phyloP scores from a whole-genome alignment of 2,329 filamentous ascomycete genomes.

The Trichophyton mentagrophytes region DNA sequence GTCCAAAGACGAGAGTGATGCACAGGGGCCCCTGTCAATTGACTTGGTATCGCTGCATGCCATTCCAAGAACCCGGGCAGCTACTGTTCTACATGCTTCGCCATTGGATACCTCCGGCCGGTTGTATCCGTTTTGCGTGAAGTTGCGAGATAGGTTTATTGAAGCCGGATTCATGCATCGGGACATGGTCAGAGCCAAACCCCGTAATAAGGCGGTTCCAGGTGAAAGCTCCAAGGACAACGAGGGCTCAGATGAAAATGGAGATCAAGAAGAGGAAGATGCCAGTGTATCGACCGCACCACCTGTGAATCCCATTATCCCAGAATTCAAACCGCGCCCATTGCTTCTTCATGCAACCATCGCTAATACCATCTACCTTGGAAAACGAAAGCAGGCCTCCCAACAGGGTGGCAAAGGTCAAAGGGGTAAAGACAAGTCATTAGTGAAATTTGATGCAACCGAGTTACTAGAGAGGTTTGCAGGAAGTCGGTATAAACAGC shows the following conservation, averaged over 20 bases:
- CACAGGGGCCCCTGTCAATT: slow-evolving; percentile 27
- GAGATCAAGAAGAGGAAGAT: neutral
- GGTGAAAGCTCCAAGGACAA: neutral
- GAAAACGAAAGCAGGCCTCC: neutral
- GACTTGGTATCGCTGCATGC: slow-evolving; percentile 32
- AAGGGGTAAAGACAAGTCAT: slow-evolving; percentile 13
- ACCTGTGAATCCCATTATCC: neutral
- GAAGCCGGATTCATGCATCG: slow-evolving; percentile 31
- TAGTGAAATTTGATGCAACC: slow-evolving; percentile 38
- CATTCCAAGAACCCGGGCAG: slow-evolving; percentile 23
- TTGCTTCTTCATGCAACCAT: slow-evolving; percentile 74
- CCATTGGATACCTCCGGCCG: slow-evolving; percentile 29
- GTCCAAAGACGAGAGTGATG: slow-evolving; percentile 17
- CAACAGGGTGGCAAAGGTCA: slow-evolving; percentile 5
- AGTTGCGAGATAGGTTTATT: slow-evolving; percentile 31
- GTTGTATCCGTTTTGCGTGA: slow-evolving; percentile 31
- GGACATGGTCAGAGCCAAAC: slow-evolving; percentile 9
- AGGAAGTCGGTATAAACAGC: slow-evolving; percentile 10
- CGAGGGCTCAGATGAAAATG: neutral
- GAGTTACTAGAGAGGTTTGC: slow-evolving; percentile 22
- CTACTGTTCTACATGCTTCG: slow-evolving; percentile 30
- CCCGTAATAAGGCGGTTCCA: neutral
- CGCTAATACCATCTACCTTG: slow-evolving; percentile 66
- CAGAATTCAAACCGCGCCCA: slow-evolving; percentile 33
- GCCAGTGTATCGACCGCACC: neutral